These are phyloP conservation scores for Neurospora sp. DNA, from an alignment of 495 filamentous ascomycete species.

Conservation along the genomic window DNA sequence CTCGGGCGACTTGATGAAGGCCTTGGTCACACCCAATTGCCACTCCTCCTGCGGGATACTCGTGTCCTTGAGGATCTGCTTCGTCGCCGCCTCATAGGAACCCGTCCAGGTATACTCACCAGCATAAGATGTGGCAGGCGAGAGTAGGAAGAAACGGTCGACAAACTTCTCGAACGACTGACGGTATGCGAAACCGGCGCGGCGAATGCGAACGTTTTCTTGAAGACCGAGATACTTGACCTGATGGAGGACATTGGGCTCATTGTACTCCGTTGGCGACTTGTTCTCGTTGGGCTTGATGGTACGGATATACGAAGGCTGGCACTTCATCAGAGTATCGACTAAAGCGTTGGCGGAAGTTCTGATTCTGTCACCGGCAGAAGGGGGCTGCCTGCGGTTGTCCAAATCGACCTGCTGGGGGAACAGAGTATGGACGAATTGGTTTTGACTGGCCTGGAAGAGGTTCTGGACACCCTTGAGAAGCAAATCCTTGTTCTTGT, in stretches of 20 bases:
- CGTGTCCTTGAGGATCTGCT: constrained; percentile 91
- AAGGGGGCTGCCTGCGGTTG: constrained; percentile 87
- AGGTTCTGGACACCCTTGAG: constrained; percentile 90
- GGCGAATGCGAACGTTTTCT: constrained; percentile 95
- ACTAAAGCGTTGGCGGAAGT: constrained; percentile 93
- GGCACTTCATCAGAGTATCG: constrained; percentile 89
- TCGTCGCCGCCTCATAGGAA: constrained; percentile 74
- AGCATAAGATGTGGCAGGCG: constrained; percentile 87
- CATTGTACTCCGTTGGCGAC: constrained; percentile 83
- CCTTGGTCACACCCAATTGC: constrained; percentile 94
- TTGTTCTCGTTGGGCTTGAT: constrained; percentile 99
- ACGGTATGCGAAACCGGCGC: constrained; percentile 94
- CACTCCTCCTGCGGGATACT: constrained; percentile 91
- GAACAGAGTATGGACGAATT: constrained; percentile 79
- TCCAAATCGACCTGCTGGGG: constrained; percentile 91
- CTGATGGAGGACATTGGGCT: constrained; percentile 88
- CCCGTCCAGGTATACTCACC: constrained; percentile 96
- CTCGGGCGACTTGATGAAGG: constrained; percentile 97
- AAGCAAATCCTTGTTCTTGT: constrained; percentile 98
- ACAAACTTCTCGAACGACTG: constrained; percentile 98
- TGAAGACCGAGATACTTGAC: constrained; percentile 98
- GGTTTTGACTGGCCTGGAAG: constrained; percentile 71
- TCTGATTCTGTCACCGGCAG: constrained; percentile 95
- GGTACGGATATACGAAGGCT: constrained; percentile 95
- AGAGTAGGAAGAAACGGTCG: constrained; percentile 92